Percentiles rank a stretch among this genome's conserved stretches.
Evolutionary conservation across 2,329 filamentous ascomycete genomes (phyloP).

Genomic region (Aspergillus sp.): DNA sequence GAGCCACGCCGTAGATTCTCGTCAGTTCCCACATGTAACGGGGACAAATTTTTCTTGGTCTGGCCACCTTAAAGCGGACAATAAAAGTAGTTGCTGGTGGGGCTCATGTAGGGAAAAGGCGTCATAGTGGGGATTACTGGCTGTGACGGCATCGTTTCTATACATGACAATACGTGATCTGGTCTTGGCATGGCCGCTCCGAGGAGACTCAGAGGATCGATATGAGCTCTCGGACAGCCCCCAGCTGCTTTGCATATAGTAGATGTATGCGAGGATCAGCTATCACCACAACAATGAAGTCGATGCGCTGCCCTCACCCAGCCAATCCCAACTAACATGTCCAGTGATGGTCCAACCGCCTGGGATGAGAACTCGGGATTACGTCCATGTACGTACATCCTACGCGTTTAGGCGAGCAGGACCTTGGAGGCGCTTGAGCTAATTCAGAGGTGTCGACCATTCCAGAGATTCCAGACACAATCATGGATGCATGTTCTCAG

Average conservation of each 20-base stretch:
- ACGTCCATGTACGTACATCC: neutral
- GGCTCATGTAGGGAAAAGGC: conserved; percentile 16
- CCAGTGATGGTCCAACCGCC: neutral
- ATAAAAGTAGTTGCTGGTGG: conserved; percentile 13
- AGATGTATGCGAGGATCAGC: neutral
- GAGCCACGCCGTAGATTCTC: conserved; percentile 20
- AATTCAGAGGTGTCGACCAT: conserved; percentile 1
- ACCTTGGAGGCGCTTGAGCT: conserved; percentile 5
- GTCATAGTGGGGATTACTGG: conserved; percentile 30
- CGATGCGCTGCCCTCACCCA: neutral
- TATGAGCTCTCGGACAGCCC: neutral
- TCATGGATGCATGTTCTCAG: neutral
- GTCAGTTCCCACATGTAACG: conserved; percentile 28
- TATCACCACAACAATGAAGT: neutral
- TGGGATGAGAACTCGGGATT: neutral
- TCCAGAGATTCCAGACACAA: too few species aligned
- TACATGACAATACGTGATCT: conserved; percentile 13
- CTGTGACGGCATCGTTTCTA: conserved; percentile 23
- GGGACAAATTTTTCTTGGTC: conserved; percentile 23
- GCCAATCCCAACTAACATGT: neutral
- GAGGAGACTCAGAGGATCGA: conserved; percentile 1
- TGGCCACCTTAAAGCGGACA: conserved; percentile 24
- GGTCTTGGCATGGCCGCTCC: neutral
- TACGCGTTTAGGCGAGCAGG: neutral
- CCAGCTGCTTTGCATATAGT: too few species aligned